Evolutionary conservation across 257 asterid species (phyloP), one percentile per base, ranked within the genome.

Genomic region (Phtheirospermum japonicum): DNA sequence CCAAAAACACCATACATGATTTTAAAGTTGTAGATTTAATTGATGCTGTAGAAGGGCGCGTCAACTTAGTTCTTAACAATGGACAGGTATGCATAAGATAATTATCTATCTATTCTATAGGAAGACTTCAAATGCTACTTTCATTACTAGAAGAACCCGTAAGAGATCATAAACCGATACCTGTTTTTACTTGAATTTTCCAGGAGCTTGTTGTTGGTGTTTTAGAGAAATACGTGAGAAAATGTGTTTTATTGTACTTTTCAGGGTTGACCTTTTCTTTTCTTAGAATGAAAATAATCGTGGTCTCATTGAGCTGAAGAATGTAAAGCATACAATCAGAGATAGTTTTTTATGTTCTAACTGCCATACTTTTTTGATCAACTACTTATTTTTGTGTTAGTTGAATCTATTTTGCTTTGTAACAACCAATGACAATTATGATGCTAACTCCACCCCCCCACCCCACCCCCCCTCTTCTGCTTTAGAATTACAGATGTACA

Each of bases 41-140:
- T 62, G 94, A 89, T 80, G 88, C 95, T 54, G 96, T 89, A n/a
- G 88, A 83, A 78, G 97, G 94, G 56, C 84, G 85, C 32, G 54
- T 89, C 70, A 92, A 80, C 68, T 63, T 92, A 57, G 75, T 75
- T 59, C 52, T 86, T 73, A 83, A 73, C 70, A 80, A 76, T 71
- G 93, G 94, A 61, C 82, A 75, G 95, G 99, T 92, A 79, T 68
- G 62, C 40, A 43, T 59, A 39, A 37, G 68, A 53, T 51, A 39
- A 18, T 57, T 11, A 62, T 17, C 26, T 42, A 30, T 49, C 28
- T 58, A 46, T 64, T 68, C 14, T 5, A 5, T 33, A 33, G 61
- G 58, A 64, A 30, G 13, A 64, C 5, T 28, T 19, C 12, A 33
- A n/a, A 69, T 50, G 56, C 5, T n/a, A 39, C 28, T 53, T 65